Percentiles rank a stretch among this genome's conserved stretches.
Evolutionary conservation across 495 filamentous ascomycete species (phyloP).

Genomic region (Saxophila tyrrhenica): DNA sequence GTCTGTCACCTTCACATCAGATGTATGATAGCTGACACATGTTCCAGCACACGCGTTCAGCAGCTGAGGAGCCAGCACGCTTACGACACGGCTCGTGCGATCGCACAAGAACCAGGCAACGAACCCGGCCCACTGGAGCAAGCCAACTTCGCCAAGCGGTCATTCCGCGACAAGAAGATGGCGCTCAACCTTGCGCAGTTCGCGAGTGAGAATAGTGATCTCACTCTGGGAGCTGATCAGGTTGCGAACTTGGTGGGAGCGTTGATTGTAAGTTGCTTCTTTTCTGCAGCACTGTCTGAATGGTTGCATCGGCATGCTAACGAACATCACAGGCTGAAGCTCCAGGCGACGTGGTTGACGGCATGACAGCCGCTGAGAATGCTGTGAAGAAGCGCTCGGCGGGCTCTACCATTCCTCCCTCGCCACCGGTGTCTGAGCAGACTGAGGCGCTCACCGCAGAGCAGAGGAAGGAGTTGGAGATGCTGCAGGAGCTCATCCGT

Average conservation of each 20-base stretch:
- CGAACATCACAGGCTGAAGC: conserved; percentile 28
- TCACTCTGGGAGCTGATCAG: conserved; percentile 18
- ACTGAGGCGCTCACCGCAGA: conserved; percentile 10
- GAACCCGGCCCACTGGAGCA: conserved; percentile 8
- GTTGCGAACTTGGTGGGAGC: conserved; percentile 23
- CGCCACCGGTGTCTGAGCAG: conserved; percentile 17
- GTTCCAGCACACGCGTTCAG: conserved; percentile 8
- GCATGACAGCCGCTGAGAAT: conserved; percentile 5
- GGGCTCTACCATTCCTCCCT: conserved; percentile 5
- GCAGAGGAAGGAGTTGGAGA: conserved; percentile 14
- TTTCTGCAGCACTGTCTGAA: conserved; percentile 7
- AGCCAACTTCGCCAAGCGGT: conserved; percentile 15
- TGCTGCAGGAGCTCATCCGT: conserved; percentile 19
- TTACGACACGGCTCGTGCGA: conserved; percentile 1
- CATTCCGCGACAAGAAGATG: conserved; percentile 40
- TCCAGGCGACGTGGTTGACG: conserved; percentile 20
- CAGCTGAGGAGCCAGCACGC: conserved; percentile 2
- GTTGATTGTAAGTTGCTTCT: conserved; percentile 26
- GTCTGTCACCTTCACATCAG: not conserved
- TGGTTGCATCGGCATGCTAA: conserved; percentile 24
- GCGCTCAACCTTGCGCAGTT: conserved; percentile 47
- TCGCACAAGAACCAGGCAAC: not conserved
- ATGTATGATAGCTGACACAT: not conserved
- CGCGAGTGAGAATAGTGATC: conserved; percentile 24
- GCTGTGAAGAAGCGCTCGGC: conserved; percentile 3